phyloP scores from a whole-genome alignment of 768 basidiomycete genomes.

The Mrakia frigida region DNA sequence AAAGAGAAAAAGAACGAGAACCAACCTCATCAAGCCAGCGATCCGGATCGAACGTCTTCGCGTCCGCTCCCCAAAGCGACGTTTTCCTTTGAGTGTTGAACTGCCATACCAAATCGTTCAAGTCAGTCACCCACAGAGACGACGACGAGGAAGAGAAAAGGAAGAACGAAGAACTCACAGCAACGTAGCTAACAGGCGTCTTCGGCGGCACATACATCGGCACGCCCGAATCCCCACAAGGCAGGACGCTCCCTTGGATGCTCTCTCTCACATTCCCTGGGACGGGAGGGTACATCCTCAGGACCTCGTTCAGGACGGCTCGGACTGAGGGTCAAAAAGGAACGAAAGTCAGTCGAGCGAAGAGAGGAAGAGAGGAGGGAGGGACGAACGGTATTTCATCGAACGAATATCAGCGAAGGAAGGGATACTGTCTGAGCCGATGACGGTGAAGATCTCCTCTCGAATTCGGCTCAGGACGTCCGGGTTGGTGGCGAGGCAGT shows the following conservation, averaged over 20 bases:
- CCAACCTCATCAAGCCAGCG: conserved; percentile 61
- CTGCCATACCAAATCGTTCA: conserved; percentile 55
- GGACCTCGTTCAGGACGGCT: conserved; percentile 67
- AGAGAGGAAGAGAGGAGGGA: background rate
- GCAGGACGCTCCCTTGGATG: conserved; percentile 36
- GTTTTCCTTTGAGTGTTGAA: conserved; percentile 54
- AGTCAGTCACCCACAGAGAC: conserved; percentile 52
- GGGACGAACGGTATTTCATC: conserved; percentile 60
- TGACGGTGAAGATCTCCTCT: conserved; percentile 57
- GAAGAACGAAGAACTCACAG: conserved; percentile 50
- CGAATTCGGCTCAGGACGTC: conserved; percentile 54
- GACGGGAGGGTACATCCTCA: conserved; percentile 73
- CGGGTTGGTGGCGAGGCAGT: conserved; percentile 64
- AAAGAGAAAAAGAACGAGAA: background rate
- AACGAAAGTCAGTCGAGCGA: conserved; percentile 33
- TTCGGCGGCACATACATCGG: conserved; percentile 40
- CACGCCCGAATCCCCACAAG: conserved; percentile 33
- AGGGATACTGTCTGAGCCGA: conserved; percentile 51
- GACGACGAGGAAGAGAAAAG: conserved; percentile 56
- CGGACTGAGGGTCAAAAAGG: conserved; percentile 28
- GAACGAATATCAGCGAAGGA: conserved; percentile 57
- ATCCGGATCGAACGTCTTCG: conserved; percentile 70
- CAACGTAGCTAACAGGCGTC: conserved; percentile 49
- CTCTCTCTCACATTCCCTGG: conserved; percentile 48
- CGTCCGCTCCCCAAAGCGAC: conserved; percentile 67